Percentiles rank a stretch among this genome's conserved stretches.
Conservation (phyloP, 306 rosid species). For the Cucurbita maxima region DNA sequence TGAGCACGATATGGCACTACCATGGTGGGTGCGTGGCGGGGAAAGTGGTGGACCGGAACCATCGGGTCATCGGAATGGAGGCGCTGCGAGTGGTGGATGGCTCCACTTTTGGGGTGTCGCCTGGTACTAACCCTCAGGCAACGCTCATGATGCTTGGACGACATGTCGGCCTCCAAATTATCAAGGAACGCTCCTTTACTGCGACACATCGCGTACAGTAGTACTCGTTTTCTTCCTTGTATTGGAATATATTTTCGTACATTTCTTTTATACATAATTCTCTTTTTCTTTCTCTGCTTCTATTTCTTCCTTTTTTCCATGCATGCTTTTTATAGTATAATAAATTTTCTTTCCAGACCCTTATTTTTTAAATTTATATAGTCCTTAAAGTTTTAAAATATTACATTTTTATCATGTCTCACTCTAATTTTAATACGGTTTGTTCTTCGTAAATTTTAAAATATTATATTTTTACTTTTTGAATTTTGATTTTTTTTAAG, state of each 20-base stretch:
- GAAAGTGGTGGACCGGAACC: constrained; percentile 56
- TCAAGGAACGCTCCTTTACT: neutral
- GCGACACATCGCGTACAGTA: neutral
- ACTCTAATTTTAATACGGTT: too few species aligned
- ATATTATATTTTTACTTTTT: too few species aligned
- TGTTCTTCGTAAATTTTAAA: too few species aligned
- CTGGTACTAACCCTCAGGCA: constrained; percentile 95
- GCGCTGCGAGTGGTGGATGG: constrained; percentile 74
- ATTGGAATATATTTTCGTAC: neutral
- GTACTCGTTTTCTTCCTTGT: neutral
- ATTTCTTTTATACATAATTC: neutral
- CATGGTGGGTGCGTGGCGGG: constrained; percentile 85
- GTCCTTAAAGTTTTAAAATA: too few species aligned
- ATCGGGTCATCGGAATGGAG: constrained; percentile 32
- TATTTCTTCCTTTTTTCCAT: too few species aligned
- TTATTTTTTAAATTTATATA: too few species aligned
- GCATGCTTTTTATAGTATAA: too few species aligned
- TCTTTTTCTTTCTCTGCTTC: too few species aligned
- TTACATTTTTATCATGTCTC: too few species aligned
- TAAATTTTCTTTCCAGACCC: too few species aligned
- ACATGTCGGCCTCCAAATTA: constrained; percentile 7
- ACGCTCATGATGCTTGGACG: constrained; percentile 84
- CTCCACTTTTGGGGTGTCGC: constrained; percentile 58
- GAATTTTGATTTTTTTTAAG: too few species aligned
- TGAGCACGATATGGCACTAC: constrained; percentile 87